A percentile compares a stretch with the other conserved stretches of the same genome.
phyloP scores from a whole-genome alignment of 768 basidiomycete species.

The Hygrocybe coccinea region DNA sequence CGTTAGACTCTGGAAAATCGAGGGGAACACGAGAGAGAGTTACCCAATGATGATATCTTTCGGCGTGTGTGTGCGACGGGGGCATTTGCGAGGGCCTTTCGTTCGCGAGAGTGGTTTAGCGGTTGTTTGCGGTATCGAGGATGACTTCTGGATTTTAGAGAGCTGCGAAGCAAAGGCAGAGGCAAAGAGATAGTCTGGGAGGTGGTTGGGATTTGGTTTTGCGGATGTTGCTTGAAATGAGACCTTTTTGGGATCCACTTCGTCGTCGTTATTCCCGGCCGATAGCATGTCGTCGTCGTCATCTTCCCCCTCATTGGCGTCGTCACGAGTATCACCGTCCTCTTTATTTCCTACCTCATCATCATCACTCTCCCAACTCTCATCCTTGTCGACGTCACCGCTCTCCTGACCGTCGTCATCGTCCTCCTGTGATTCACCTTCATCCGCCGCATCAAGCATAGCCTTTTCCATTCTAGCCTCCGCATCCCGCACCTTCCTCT shows the following conservation, averaged over 20 bases:
- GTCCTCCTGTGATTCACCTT: slow-evolving; percentile 15
- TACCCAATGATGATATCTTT: slow-evolving; percentile 60
- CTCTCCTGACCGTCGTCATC: slow-evolving; percentile 27
- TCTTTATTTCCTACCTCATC: no score
- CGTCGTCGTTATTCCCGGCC: slow-evolving; percentile 15
- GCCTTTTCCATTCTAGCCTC: slow-evolving; percentile 37
- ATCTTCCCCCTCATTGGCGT: neutral
- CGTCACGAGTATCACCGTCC: slow-evolving; percentile 6
- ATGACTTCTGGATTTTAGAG: slow-evolving; percentile 17
- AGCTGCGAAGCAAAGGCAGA: slow-evolving; percentile 46
- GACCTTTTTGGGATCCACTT: slow-evolving; percentile 3
- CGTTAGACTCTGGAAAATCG: neutral
- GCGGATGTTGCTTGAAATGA: neutral
- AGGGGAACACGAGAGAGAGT: neutral
- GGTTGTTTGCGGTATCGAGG: slow-evolving; percentile 21
- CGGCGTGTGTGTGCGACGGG: slow-evolving; percentile 21
- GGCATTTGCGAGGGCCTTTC: slow-evolving; percentile 25
- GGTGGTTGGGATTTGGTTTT: slow-evolving; percentile 37
- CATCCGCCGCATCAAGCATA: slow-evolving; percentile 34
- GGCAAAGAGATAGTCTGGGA: slow-evolving; percentile 61
- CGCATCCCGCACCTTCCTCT: slow-evolving; percentile 19
- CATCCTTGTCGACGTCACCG: slow-evolving; percentile 25
- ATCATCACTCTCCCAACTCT: slow-evolving; percentile 21
- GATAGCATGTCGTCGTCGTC: neutral
- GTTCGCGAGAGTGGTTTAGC: slow-evolving; percentile 6